phyloP scores from a whole-genome alignment of 345 rosid genomes.

The Melastoma malabathricum region DNA sequence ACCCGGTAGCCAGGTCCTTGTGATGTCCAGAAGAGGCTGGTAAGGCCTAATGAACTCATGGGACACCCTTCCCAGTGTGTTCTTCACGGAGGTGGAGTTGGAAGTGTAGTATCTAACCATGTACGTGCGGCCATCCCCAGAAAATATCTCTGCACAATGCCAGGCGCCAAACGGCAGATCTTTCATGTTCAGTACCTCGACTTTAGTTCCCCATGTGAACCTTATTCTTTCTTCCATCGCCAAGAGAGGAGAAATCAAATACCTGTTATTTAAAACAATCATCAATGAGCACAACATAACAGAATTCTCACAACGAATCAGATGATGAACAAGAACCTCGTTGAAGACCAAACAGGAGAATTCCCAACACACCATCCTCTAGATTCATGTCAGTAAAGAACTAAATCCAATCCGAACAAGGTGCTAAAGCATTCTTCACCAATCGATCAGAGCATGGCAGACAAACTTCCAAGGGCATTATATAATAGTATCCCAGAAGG shows the following conservation, averaged over 20 bases:
- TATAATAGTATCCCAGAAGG: too few species aligned
- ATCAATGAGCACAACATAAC: too few species aligned
- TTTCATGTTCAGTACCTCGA: conserved; percentile 51
- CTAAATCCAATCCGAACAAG: too few species aligned
- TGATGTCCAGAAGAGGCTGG: conserved; percentile 24
- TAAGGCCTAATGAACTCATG: conserved; percentile 55
- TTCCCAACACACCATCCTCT: too few species aligned
- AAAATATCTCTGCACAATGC: conserved; percentile 57
- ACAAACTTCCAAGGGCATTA: too few species aligned
- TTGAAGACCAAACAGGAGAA: too few species aligned
- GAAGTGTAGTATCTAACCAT: conserved; percentile 32
- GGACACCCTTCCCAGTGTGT: conserved; percentile 24
- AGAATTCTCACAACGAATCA: too few species aligned
- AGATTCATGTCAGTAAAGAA: too few species aligned
- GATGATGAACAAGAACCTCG: too few species aligned
- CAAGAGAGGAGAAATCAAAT: background rate
- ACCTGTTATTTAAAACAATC: too few species aligned
- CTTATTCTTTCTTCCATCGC: conserved; percentile 31
- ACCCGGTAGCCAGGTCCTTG: conserved; percentile 43
- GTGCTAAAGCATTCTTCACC: too few species aligned
- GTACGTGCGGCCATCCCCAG: conserved; percentile 51
- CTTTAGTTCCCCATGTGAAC: conserved; percentile 48
- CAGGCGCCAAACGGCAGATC: conserved; percentile 58
- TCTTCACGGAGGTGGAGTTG: conserved; percentile 10
- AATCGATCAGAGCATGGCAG: too few species aligned